Conservation (phyloP, 371 early-diverging fungal species). For the Sporodiniella umbellata region DNA sequence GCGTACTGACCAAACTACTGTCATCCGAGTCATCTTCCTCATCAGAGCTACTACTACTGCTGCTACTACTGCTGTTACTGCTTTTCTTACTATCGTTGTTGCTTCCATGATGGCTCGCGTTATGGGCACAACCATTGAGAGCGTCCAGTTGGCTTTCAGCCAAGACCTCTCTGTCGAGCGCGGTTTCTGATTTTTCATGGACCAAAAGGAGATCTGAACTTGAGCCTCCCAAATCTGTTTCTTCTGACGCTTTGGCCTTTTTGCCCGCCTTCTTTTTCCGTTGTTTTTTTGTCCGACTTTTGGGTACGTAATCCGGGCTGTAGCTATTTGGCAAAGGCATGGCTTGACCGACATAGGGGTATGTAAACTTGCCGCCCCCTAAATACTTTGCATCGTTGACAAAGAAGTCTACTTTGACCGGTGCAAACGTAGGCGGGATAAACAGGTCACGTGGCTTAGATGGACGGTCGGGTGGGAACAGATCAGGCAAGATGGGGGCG, state of each 20-base stretch:
- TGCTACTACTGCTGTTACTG: constrained; percentile 5
- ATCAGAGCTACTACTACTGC: constrained; percentile 2
- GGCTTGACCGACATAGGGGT: constrained; percentile 6
- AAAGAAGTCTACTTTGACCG: constrained; percentile 24
- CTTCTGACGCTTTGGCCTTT: neutral
- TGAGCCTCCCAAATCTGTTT: too few relatives aligned
- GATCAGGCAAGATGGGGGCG: too few relatives aligned
- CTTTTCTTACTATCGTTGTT: constrained; percentile 7
- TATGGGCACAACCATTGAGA: neutral
- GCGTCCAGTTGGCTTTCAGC: too few relatives aligned
- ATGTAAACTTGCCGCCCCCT: constrained; percentile 48
- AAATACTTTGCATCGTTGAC: constrained; percentile 47
- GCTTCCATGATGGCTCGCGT: constrained; percentile 2
- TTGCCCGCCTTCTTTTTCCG: constrained; percentile 2
- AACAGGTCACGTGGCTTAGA: constrained; percentile 6
- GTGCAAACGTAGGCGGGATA: constrained; percentile 47
- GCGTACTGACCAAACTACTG: neutral
- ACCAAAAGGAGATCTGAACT: too few relatives aligned
- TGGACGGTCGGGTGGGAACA: neutral
- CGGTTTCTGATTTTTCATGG: constrained; percentile 2
- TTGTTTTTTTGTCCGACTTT: constrained; percentile 5
- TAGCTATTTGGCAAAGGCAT: constrained; percentile 17
- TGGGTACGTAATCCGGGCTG: constrained; percentile 43
- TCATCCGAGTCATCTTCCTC: neutral
- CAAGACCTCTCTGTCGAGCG: neutral